Percentiles rank a stretch among this genome's conserved stretches.
These are phyloP conservation scores for Pichia thaimueangensis DNA, from an alignment of 805 yeast species.

Conservation along the genomic window DNA sequence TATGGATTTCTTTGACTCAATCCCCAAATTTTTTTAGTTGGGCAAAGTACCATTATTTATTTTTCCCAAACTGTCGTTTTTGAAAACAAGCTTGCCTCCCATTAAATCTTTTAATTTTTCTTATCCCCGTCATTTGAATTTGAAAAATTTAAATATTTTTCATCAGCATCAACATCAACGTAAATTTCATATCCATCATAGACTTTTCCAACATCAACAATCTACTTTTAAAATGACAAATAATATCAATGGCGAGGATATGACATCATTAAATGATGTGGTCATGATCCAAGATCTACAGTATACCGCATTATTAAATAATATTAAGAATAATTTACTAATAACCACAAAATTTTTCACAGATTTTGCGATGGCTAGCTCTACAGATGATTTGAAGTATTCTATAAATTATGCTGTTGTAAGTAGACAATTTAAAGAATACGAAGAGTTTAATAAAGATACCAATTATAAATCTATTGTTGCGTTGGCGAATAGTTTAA, in stretches of 20 bases:
- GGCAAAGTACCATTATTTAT: too few species aligned
- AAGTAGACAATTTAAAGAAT: slow-evolving; percentile 54
- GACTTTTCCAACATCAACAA: too few species aligned
- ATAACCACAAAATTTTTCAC: slow-evolving; percentile 53
- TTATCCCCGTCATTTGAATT: slow-evolving; percentile 4
- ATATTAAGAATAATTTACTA: slow-evolving; percentile 9
- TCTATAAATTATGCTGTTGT: slow-evolving; percentile 87
- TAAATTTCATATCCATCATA: too few species aligned
- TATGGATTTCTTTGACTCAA: too few species aligned
- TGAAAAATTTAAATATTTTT: too few species aligned
- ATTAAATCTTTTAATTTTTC: neutral
- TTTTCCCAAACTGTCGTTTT: neutral
- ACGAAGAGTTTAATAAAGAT: slow-evolving; percentile 38
- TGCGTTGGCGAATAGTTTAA: slow-evolving; percentile 27
- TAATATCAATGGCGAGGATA: too few species aligned
- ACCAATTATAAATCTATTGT: slow-evolving; percentile 37
- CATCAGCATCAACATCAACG: neutral
- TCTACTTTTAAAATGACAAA: too few species aligned
- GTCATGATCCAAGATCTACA: slow-evolving; percentile 48
- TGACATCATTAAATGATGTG: slow-evolving; percentile 20
- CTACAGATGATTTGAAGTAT: slow-evolving; percentile 70
- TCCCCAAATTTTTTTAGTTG: too few species aligned
- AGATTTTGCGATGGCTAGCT: slow-evolving; percentile 67
- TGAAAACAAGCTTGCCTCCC: too few species aligned
- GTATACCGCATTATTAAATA: slow-evolving; percentile 14